Evolutionary conservation across 2,329 filamentous ascomycete genomes (phyloP).

Genomic region (Neopestalotiopsis sp.): DNA sequence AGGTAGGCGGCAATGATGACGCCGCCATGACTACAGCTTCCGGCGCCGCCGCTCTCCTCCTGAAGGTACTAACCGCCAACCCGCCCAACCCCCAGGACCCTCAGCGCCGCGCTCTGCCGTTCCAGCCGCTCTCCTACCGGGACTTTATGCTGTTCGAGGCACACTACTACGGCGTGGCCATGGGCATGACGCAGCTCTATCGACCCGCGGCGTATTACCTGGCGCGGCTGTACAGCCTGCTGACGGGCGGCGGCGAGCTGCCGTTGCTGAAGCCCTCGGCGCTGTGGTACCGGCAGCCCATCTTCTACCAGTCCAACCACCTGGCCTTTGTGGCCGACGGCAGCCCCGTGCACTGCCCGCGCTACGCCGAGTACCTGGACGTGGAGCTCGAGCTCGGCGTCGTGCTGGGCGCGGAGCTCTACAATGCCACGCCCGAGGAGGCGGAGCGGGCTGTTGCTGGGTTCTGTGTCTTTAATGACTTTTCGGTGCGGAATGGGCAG

Average conservation of each 20-base stretch:
- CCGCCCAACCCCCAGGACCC: constrained; percentile 28
- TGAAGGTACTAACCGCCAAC: constrained; percentile 27
- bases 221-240: constrained; percentile 20
- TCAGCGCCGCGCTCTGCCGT: constrained; percentile 29
- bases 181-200: constrained; percentile 30
- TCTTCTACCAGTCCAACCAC: constrained; percentile 36
- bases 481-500: constrained; percentile 31
- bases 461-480: constrained; percentile 35
- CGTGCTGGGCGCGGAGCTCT: constrained; percentile 29
- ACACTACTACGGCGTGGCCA: constrained; percentile 31
- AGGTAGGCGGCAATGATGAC: neutral
- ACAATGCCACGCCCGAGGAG: constrained; percentile 31
- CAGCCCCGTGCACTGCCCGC: constrained; percentile 27
- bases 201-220: constrained; percentile 22
- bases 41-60: constrained; percentile 19
- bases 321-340: constrained; percentile 32
- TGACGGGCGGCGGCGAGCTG: constrained; percentile 27
- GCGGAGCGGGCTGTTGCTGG: constrained; percentile 31
- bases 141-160: constrained; percentile 37
- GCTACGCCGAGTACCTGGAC: constrained; percentile 31
- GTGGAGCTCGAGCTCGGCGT: constrained; percentile 34
- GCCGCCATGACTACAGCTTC: neutral
- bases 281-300: constrained; percentile 31
- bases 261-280: constrained; percentile 28
- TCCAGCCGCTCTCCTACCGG: constrained; percentile 34